Evolutionary conservation across 1,284 basidiomycete genomes (phyloP), one percentile per base, ranked within the genome.

Genomic region (Leccinum angustisporum): DNA sequence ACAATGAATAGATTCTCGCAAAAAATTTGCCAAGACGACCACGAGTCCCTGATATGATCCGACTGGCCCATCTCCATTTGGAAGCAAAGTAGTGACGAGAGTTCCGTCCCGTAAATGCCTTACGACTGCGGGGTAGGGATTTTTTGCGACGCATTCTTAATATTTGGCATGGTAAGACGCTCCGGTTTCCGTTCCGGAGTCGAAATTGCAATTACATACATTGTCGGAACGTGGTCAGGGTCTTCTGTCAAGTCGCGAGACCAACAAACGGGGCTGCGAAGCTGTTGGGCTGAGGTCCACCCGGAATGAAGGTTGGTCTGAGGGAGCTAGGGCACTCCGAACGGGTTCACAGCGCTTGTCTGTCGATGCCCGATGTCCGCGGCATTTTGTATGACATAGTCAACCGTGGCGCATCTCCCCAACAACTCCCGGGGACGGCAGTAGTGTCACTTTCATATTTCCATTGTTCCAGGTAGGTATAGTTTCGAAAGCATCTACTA

Each of bases 91-190:
- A 56, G 27, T 27, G 53, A 36, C 36, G 11, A 46, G 65, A 65
- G 52, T 31, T 21, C 27, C 51, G 8, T 60, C 60, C 60, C 16
- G 57, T 60, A 56, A 48, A 33, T 46, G 43, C 18, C 48, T 67
- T 67, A 67, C 48, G 66, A 61, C 61, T 72, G 68, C 36, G 69
- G 69, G 68, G 69, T 67, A 70, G 64, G 70, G 55, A 58, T 64
- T 40, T 70, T 68, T 64, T 18, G 70, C 63, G 50, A 59, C 63
- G 59, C 52, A 14, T 14, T 14, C 30, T 50, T 53, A 60, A 27
- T 50, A 34, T 51, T 14, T 48, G 53, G 54, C 34, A 38, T n/a
- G 14, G 11, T 51, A 46, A 36, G 38, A 56, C 11, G 21, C 4
- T n/a, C 18, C 36, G 33, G 27, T 14, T 16, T 4, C 68, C 25